Conservation (phyloP, 768 basidiomycete species). For the Amanita polypyramis region DNA sequence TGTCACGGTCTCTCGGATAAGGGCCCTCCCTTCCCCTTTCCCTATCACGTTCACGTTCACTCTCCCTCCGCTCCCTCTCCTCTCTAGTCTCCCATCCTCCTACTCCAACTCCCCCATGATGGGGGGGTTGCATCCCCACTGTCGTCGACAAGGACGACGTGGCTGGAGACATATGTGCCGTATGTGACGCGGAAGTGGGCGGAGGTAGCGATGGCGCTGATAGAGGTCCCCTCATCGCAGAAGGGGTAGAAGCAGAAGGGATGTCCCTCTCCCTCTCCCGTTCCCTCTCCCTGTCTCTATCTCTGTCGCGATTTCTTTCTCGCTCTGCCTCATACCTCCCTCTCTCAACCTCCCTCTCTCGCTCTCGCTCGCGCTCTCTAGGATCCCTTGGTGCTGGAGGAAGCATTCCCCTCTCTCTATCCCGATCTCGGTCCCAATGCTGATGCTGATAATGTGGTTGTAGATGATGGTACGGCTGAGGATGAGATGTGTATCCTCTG, state of each 20-base stretch:
- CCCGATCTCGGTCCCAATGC: neutral
- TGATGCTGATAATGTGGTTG: too few relatives aligned
- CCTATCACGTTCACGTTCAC: neutral
- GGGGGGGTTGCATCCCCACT: too few relatives aligned
- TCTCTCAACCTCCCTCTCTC: neutral
- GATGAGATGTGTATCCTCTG: too few relatives aligned
- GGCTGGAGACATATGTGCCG: neutral
- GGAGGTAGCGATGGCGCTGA: neutral
- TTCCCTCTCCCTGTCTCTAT: neutral
- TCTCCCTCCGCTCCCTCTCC: conserved; percentile 4
- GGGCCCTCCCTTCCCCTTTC: neutral
- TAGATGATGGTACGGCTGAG: too few relatives aligned
- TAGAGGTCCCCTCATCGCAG: neutral
- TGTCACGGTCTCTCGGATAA: neutral
- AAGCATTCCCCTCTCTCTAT: conserved; percentile 3
- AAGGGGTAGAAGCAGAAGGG: neutral
- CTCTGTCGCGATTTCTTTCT: neutral
- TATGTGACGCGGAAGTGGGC: neutral
- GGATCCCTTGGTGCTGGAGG: too few relatives aligned
- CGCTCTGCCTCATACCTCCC: neutral
- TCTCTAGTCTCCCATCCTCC: conserved; percentile 5
- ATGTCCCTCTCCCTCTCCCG: neutral
- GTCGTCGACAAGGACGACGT: neutral
- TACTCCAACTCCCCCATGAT: neutral
- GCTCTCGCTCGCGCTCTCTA: neutral